Percentiles rank a stretch among this genome's conserved stretches.
Evolutionary conservation across 768 basidiomycete genomes (phyloP).

Genomic region (Lactarius hatsudake): DNA sequence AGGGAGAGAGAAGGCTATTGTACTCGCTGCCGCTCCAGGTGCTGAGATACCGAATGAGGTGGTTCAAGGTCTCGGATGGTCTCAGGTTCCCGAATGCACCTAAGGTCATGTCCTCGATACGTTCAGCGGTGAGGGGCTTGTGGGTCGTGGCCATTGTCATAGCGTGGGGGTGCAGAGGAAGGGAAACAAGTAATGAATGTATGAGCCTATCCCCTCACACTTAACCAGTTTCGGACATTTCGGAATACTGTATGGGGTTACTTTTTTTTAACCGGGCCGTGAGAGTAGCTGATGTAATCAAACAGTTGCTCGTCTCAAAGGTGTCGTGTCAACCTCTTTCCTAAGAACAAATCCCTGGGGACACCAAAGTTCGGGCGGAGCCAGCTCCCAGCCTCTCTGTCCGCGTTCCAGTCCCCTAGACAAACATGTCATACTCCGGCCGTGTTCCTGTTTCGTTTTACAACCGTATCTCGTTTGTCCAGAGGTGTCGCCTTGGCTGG

Average conservation of each 20-base stretch:
- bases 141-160: constrained; percentile 49
- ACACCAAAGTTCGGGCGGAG: constrained; percentile 94
- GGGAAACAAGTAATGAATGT: background rate
- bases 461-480: constrained; percentile 45
- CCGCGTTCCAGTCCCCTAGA: constrained; percentile 95
- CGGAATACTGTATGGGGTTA: background rate
- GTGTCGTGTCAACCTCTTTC: constrained; percentile 18
- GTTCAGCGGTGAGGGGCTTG: constrained; percentile 47
- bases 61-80: constrained; percentile 63
- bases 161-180: background rate
- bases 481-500: constrained; percentile 71
- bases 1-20: constrained; percentile 34
- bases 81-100: constrained; percentile 60
- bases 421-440: constrained; percentile 33
- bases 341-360: constrained; percentile 71
- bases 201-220: too few species aligned
- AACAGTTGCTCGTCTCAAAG: background rate
- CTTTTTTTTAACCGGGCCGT: constrained; percentile 29
- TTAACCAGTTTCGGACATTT: background rate
- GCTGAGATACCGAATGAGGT: constrained; percentile 70
- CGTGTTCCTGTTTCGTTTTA: constrained; percentile 38
- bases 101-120: constrained; percentile 60
- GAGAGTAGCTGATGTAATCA: constrained; percentile 46
- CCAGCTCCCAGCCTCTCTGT: constrained; percentile 75
- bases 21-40: constrained; percentile 90